A percentile compares a stretch with the other conserved stretches of the same genome.
phyloP scores from a whole-genome alignment of 2,329 filamentous ascomycete species.

The Didymella sp. region DNA sequence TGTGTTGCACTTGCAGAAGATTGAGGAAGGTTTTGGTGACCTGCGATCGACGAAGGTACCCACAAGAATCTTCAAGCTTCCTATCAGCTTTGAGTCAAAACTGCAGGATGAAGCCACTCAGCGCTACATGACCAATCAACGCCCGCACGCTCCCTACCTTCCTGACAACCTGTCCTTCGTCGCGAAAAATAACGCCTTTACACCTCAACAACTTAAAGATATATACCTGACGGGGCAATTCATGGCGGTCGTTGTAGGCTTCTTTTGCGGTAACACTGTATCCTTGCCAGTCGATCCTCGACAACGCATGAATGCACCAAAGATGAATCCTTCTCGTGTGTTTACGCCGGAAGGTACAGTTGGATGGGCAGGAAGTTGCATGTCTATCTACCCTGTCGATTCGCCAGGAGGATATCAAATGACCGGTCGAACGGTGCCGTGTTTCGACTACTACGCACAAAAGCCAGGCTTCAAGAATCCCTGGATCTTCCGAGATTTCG shows the following conservation, averaged over 20 bases:
- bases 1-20: conserved; percentile 47
- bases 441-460: conserved; percentile 61
- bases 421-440: conserved; percentile 60
- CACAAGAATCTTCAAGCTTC: conserved; percentile 53
- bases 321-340: conserved; percentile 64
- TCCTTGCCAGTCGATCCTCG: conserved; percentile 62
- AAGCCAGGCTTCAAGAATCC: conserved; percentile 60
- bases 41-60: conserved; percentile 52
- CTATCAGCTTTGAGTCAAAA: conserved; percentile 53
- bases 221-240: conserved; percentile 60
- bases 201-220: conserved; percentile 57
- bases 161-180: conserved; percentile 68
- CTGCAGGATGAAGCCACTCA: conserved; percentile 60
- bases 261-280: conserved; percentile 62
- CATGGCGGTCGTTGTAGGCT: conserved; percentile 62
- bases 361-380: conserved; percentile 63
- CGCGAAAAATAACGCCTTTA: conserved; percentile 62
- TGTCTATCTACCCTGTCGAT: conserved; percentile 63
- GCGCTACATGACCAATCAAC: conserved; percentile 68
- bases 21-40: conserved; percentile 54
- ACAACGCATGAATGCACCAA: conserved; percentile 61
- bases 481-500: conserved; percentile 65
- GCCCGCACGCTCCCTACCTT: conserved; percentile 66
- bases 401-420: conserved; percentile 65
- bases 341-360: conserved; percentile 65